Conservation (phyloP, 2,329 filamentous ascomycete genomes). For the Paecilomyces niveus region DNA sequence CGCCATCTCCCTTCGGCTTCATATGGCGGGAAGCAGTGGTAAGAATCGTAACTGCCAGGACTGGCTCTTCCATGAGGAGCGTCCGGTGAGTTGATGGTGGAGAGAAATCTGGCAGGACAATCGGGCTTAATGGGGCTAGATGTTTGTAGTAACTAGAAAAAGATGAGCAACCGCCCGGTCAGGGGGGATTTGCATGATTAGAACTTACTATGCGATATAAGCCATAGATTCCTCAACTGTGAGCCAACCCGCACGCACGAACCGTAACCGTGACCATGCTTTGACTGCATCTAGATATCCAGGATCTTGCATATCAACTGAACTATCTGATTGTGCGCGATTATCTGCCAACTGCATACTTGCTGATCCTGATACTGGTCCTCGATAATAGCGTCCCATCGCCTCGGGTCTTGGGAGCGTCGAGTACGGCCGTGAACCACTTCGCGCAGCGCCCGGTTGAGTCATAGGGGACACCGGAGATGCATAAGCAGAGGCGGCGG, state of each 20-base stretch:
- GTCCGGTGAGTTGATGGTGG: slow-evolving; percentile 72
- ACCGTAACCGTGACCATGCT: slow-evolving; percentile 87
- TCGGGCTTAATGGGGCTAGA: slow-evolving; percentile 84
- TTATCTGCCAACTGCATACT: slow-evolving; percentile 21
- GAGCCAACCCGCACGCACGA: slow-evolving; percentile 96
- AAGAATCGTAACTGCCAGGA: slow-evolving; percentile 82
- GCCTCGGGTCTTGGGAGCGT: slow-evolving; percentile 33
- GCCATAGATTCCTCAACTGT: slow-evolving; percentile 86
- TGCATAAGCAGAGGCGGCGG: slow-evolving; percentile 33
- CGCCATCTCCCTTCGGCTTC: slow-evolving; percentile 69
- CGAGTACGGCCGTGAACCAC: slow-evolving; percentile 26
- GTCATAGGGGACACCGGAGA: slow-evolving; percentile 30
- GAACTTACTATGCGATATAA: slow-evolving; percentile 79
- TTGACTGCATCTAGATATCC: slow-evolving; percentile 59
- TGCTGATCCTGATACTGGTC: slow-evolving; percentile 16
- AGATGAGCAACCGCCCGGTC: slow-evolving; percentile 6
- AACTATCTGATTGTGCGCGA: slow-evolving; percentile 17
- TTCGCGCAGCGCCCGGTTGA: slow-evolving; percentile 27
- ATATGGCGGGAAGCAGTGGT: slow-evolving; percentile 87
- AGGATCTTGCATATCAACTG: slow-evolving; percentile 25
- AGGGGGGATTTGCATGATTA: slow-evolving; percentile 4
- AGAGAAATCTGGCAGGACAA: slow-evolving; percentile 84
- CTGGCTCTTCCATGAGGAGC: slow-evolving; percentile 82
- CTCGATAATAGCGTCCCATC: slow-evolving; percentile 47
- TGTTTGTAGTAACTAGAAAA: slow-evolving; percentile 72